phyloP scores from a whole-genome alignment of 1,284 basidiomycete species.

The Erythrobasidium hasegawianum region DNA sequence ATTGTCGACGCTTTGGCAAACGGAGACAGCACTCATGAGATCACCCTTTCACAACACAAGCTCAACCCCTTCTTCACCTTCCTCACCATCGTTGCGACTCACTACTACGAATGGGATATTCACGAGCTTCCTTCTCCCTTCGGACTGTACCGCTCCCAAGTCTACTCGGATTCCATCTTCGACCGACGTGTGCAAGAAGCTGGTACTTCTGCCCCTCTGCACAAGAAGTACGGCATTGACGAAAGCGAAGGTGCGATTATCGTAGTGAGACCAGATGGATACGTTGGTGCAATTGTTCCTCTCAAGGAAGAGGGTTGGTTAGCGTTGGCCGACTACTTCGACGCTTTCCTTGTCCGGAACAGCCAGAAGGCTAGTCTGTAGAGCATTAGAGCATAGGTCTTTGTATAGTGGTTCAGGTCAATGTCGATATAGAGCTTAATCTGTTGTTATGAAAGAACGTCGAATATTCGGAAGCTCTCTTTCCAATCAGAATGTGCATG shows the following conservation, averaged over 20 bases:
- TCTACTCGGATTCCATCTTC: conserved; percentile 43
- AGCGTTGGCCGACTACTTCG: conserved; percentile 45
- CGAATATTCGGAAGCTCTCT: too few species aligned
- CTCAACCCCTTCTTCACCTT: conserved; percentile 42
- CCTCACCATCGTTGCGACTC: conserved; percentile 41
- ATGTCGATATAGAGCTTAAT: neutral
- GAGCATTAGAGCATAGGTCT: too few species aligned
- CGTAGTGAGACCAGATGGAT: conserved; percentile 46
- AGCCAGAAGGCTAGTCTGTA: conserved; percentile 31
- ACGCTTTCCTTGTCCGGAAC: conserved; percentile 35
- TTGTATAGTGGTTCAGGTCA: too few species aligned
- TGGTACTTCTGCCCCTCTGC: conserved; percentile 38
- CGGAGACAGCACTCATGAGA: conserved; percentile 38
- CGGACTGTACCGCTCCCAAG: conserved; percentile 39
- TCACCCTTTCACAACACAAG: conserved; percentile 6
- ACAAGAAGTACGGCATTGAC: conserved; percentile 45
- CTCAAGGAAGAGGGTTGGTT: conserved; percentile 41
- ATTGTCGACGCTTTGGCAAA: conserved; percentile 39
- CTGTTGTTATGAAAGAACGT: too few species aligned
- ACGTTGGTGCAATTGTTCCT: conserved; percentile 43
- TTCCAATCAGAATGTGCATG: too few species aligned
- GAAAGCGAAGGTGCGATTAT: conserved; percentile 43
- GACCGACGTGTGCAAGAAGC: conserved; percentile 40
- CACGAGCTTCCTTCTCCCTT: conserved; percentile 40
- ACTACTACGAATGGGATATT: conserved; percentile 46